Evolutionary conservation across 2,329 filamentous ascomycete genomes (phyloP).

Genomic region (Neoscytalidium dimidiatum): DNA sequence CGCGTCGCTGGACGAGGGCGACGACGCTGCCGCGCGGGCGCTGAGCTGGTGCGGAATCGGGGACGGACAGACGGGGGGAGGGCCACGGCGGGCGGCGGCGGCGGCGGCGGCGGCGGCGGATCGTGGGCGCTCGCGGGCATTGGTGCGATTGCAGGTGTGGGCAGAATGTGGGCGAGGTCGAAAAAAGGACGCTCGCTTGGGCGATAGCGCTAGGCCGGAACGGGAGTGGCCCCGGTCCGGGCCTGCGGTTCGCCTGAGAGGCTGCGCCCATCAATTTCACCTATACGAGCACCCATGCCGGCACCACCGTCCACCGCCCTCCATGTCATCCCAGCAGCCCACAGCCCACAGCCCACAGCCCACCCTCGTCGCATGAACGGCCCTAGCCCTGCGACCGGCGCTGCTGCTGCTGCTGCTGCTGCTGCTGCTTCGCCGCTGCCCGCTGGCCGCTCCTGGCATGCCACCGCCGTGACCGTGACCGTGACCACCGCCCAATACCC

Average conservation of each 20-base stretch:
- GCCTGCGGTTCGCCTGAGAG: slow-evolving; percentile 12
- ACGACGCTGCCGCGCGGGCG: no score
- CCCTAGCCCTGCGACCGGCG: no score
- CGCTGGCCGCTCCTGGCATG: not conserved
- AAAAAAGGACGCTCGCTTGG: slow-evolving; percentile 12
- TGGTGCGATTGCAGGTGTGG: not conserved
- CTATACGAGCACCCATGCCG: not conserved
- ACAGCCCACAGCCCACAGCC: no score
- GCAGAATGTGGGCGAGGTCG: not conserved
- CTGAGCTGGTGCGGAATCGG: no score
- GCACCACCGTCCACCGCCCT: not conserved
- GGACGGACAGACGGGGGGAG: no score
- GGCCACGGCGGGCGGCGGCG: not conserved
- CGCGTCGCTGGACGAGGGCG: no score
- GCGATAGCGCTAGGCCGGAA: not conserved
- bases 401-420: no score
- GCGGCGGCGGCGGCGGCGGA: not conserved
- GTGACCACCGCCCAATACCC: no score
- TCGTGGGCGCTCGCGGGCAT: no score
- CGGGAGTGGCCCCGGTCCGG: slow-evolving; percentile 3
- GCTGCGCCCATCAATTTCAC: slow-evolving; percentile 8
- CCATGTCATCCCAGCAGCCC: not conserved
- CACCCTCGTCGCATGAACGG: no score
- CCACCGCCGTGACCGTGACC: not conserved
- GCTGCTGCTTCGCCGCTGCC: no score